These are phyloP conservation scores for Raphanus raphanistrum DNA, from an alignment of 345 rosid genomes.

Conservation along the genomic window DNA sequence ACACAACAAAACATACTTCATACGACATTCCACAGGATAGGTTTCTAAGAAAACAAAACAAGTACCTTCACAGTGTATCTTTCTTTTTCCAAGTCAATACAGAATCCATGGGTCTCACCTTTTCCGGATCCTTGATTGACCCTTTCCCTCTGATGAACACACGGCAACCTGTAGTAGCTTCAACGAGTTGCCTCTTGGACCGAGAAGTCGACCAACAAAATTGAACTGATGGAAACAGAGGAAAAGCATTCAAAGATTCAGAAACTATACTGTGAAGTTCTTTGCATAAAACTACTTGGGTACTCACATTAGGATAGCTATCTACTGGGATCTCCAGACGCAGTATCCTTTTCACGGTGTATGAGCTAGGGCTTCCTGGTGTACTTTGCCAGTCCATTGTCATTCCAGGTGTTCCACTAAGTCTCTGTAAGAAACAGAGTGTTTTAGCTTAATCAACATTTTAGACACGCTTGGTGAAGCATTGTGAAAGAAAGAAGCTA, in stretches of 20 bases:
- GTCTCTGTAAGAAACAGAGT: conserved; percentile 45
- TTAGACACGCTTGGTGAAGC: background rate
- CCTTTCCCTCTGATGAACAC: conserved; percentile 98
- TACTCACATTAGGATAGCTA: conserved; percentile 45
- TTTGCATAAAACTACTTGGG: background rate
- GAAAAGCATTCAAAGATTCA: background rate
- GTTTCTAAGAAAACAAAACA: conserved; percentile 36
- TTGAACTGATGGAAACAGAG: conserved; percentile 60
- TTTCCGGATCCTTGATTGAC: conserved; percentile 97
- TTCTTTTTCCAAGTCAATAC: conserved; percentile 47
- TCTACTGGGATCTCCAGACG: conserved; percentile 99
- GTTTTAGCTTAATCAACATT: background rate
- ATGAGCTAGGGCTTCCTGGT: conserved; percentile 95
- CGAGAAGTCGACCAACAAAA: conserved; percentile 97
- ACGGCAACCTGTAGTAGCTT: conserved; percentile 98
- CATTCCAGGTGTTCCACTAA: conserved; percentile 93
- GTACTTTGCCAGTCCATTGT: conserved; percentile 99
- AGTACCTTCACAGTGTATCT: conserved; percentile 57
- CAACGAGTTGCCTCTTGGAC: conserved; percentile 99
- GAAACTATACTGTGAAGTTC: background rate
- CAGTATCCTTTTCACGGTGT: conserved; percentile 91
- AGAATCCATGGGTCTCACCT: conserved; percentile 55
- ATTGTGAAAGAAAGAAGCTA: background rate
- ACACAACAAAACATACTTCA: conserved; percentile 12
- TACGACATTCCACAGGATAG: conserved; percentile 19